A percentile compares a stretch with the other conserved stretches of the same genome.
Evolutionary conservation across 345 rosid species (phyloP).

Genomic region (Trapa bicornis): DNA sequence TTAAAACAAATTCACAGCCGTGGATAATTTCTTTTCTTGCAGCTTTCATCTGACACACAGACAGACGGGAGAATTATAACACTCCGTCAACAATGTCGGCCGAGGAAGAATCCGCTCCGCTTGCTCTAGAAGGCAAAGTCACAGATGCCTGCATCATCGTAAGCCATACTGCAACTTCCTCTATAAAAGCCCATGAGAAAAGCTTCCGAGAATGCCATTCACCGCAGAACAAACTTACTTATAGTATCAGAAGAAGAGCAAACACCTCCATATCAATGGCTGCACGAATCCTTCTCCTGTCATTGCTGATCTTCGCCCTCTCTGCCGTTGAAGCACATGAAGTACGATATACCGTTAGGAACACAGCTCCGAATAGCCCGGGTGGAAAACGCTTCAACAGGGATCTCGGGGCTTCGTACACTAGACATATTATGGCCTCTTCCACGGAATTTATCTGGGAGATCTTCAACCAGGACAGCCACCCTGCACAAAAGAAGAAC

Average conservation of each 20-base stretch:
- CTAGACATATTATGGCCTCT: constrained; percentile 14
- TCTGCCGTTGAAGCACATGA: constrained; percentile 15
- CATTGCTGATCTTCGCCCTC: constrained; percentile 12
- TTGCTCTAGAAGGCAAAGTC: background rate
- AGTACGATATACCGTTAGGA: constrained; percentile 25
- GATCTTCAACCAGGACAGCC: constrained; percentile 19
- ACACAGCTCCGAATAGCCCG: constrained; percentile 17
- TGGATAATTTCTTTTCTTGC: too few species aligned
- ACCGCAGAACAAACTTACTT: background rate
- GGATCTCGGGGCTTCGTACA: constrained; percentile 21
- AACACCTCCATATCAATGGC: constrained; percentile 8
- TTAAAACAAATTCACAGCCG: too few species aligned
- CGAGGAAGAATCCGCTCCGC: too few species aligned
- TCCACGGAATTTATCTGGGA: constrained; percentile 29
- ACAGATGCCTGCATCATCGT: too few species aligned
- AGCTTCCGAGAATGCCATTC: background rate
- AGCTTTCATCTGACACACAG: too few species aligned
- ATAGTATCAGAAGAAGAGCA: background rate
- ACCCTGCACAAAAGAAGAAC: constrained; percentile 13
- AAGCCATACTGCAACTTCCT: background rate
- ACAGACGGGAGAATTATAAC: too few species aligned
- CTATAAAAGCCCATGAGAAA: background rate
- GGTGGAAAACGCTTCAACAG: constrained; percentile 25
- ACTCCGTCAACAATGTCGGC: too few species aligned
- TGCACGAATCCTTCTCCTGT: constrained; percentile 4